phyloP scores from a whole-genome alignment of 495 filamentous ascomycete species.

The Lepidopterella palustris region DNA sequence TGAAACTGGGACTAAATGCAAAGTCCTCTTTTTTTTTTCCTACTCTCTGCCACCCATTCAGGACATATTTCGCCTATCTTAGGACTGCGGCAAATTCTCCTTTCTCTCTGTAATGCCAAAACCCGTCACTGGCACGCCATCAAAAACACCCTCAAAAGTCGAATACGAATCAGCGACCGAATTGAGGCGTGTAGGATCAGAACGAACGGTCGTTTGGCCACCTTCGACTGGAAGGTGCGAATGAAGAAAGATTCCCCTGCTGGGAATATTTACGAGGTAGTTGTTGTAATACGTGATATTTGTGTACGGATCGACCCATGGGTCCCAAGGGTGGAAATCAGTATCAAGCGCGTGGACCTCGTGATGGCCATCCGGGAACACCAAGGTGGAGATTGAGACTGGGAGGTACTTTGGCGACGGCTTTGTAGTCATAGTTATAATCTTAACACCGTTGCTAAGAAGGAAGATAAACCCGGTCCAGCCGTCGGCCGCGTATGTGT shows the following conservation, averaged over 20 bases:
- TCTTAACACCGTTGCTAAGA: not conserved
- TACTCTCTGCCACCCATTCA: too few species aligned
- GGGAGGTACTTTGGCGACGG: not conserved
- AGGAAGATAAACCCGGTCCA: not conserved
- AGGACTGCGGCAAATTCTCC: too few species aligned
- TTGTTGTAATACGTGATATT: not conserved
- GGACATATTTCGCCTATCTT: too few species aligned
- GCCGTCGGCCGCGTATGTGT: not conserved
- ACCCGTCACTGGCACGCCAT: not conserved
- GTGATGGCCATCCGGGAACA: conserved; percentile 2
- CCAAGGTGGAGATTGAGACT: not conserved
- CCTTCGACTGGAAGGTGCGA: not conserved
- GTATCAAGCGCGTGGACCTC: not conserved
- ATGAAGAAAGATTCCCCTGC: not conserved
- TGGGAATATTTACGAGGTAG: not conserved
- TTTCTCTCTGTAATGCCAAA: not conserved
- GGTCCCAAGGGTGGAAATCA: not conserved
- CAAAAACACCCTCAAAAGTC: not conserved
- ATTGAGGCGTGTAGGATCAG: not conserved
- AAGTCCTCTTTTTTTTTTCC: too few species aligned
- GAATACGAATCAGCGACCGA: not conserved
- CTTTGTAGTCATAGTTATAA: not conserved
- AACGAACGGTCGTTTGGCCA: not conserved
- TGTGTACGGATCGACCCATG: not conserved
- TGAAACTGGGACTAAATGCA: too few species aligned